A percentile compares a stretch with the other conserved stretches of the same genome.
phyloP scores from a whole-genome alignment of 768 basidiomycete species.

The Mrakia blollopis region DNA sequence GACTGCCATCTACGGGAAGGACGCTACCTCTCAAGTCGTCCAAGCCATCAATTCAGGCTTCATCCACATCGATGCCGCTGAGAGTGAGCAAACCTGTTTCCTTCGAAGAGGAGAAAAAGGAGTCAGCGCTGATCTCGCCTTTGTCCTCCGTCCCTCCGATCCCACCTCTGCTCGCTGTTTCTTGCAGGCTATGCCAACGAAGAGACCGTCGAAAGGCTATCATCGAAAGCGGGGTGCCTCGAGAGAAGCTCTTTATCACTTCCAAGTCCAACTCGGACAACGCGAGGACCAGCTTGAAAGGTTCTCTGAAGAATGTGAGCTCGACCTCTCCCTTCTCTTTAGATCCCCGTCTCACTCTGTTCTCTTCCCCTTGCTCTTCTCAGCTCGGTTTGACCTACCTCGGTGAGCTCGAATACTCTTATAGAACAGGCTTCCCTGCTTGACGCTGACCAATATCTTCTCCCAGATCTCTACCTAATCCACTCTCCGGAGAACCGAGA shows the following conservation, averaged over 20 bases:
- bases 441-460: background rate
- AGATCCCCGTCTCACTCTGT: background rate
- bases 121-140: background rate
- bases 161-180: background rate
- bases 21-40: conserved; percentile 31
- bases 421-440: background rate
- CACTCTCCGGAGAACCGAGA: conserved; percentile 57
- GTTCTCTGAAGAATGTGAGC: conserved; percentile 34
- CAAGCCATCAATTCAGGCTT: conserved; percentile 35
- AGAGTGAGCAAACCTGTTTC: background rate
- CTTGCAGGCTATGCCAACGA: conserved; percentile 37
- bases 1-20: conserved; percentile 34
- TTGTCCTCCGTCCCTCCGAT: background rate
- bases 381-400: conserved; percentile 27
- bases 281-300: conserved; percentile 30
- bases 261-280: conserved; percentile 36
- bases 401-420: background rate
- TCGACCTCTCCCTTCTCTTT: background rate
- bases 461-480: conserved; percentile 76
- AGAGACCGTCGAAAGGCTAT: conserved; percentile 37
- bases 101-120: background rate
- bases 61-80: conserved; percentile 37
- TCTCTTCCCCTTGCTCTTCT: background rate
- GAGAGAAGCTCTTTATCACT: conserved; percentile 38
- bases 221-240: conserved; percentile 33